Base-by-base conservation (phyloP, 1,284 basidiomycete species). In the Xerocomus nothofagi region DNA sequence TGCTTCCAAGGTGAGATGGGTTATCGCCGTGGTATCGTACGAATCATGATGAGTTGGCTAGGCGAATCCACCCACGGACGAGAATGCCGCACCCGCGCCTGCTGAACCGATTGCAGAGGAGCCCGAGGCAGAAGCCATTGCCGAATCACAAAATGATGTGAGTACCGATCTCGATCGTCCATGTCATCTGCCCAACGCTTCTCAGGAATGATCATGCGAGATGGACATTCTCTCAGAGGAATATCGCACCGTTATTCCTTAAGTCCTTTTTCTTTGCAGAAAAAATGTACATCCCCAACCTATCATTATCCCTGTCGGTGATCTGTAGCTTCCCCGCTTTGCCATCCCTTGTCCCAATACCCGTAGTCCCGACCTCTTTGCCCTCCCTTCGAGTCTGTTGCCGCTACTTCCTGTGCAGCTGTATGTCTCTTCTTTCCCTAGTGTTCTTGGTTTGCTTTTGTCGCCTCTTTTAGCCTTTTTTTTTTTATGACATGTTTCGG, bases 81-180 rank as follows among this genome's bases (percentile, higher is more conserved):
- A 68, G 44, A 66, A 72, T 36, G 68, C 71, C 40, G 73, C 71
- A 46, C 68, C 72, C 34, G 67, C 62, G 38, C 68, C 69, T 7
- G 54, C 63, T 43, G 67, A 63, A 23, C 72, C 79, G 26, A 82
- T 82, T 51, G 72, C 67, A 30, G 81, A 82, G 59, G 80, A 81
- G 47, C 71, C 76, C 30, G 79, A 81, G 51, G 75, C 65, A 23
- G 76, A 77, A 38, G 72, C 66, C 18, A 63, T 58, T n/a, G 70
- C 77, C n/a, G 74, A 75, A 50, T 68, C 66, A 45, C 73, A 73
- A 37, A 31, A 51, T 15, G 20, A n/a, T 15, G 64, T 68, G 29
- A 45, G 67, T 54, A 12, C 11, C 12, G 37, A 50, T 52, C 23
- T 24, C 18, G 26, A 30, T 32, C n/a, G 33, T 50, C 37, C 27